Evolutionary conservation across 345 rosid species (phyloP).

Genomic region (Crucihimalaya himalaica): DNA sequence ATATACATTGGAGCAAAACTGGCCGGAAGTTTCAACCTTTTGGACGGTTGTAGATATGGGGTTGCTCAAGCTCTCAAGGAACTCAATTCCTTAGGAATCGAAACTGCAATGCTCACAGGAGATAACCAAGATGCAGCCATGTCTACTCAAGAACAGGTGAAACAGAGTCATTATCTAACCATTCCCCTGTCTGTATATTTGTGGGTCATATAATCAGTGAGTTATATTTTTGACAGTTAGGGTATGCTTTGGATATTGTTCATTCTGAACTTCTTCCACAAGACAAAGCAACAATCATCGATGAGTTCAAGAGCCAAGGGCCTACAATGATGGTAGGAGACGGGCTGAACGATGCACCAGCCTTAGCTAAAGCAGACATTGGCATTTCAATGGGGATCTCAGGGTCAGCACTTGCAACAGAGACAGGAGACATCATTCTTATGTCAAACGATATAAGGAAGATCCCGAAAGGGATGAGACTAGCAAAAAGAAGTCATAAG

Average conservation of each 20-base stretch:
- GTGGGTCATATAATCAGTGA: neutral
- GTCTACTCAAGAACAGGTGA: constrained; percentile 74
- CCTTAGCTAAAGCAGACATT: constrained; percentile 78
- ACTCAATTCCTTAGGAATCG: constrained; percentile 55
- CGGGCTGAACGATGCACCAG: constrained; percentile 87
- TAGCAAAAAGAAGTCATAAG: constrained; percentile 58
- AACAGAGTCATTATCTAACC: neutral
- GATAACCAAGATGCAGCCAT: constrained; percentile 64
- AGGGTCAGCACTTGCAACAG: constrained; percentile 86
- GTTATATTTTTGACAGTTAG: constrained; percentile 49
- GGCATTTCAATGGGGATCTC: constrained; percentile 96
- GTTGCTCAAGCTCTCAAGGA: constrained; percentile 59
- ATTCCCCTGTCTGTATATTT: neutral
- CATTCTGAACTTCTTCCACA: constrained; percentile 76
- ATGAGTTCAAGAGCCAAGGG: constrained; percentile 51
- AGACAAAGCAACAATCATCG: constrained; percentile 62
- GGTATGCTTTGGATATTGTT: constrained; percentile 53
- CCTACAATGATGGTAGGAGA: constrained; percentile 87
- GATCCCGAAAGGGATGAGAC: constrained; percentile 61
- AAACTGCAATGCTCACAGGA: constrained; percentile 83
- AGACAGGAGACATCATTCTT: constrained; percentile 75
- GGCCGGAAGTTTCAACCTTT: constrained; percentile 59
- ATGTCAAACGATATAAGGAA: constrained; percentile 82
- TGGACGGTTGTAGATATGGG: constrained; percentile 75
- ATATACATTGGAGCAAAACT: constrained; percentile 47